Evolutionary conservation across 2,329 filamentous ascomycete species (phyloP).

Genomic region (Ceratocystis diversiconidia): DNA sequence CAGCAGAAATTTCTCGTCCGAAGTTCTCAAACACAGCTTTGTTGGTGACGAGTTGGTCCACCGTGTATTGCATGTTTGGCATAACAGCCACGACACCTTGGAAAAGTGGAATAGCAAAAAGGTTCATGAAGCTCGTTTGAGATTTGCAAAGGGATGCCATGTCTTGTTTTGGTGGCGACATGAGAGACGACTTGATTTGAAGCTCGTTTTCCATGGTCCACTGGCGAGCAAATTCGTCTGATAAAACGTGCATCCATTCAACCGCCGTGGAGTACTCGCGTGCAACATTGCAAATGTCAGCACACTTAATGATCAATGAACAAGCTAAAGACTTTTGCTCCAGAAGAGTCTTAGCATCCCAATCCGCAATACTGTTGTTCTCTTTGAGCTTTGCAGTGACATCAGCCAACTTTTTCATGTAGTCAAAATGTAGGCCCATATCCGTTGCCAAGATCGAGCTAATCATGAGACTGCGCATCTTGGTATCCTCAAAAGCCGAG

Average conservation of each 20-base stretch:
- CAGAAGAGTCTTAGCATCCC: slow-evolving; percentile 62
- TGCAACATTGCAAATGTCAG: slow-evolving; percentile 96
- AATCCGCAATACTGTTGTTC: slow-evolving; percentile 52
- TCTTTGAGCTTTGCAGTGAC: slow-evolving; percentile 64
- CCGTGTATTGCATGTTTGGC: slow-evolving; percentile 69
- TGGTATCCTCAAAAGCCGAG: slow-evolving; percentile 58
- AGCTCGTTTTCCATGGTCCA: slow-evolving; percentile 82
- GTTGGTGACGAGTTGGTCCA: slow-evolving; percentile 45
- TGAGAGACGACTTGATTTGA: slow-evolving; percentile 73
- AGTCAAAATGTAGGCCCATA: slow-evolving; percentile 94
- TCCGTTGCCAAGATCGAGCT: slow-evolving; percentile 95
- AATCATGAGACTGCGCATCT: slow-evolving; percentile 83
- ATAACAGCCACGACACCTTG: slow-evolving; percentile 75
- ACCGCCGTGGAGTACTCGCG: slow-evolving; percentile 69
- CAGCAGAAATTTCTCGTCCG: slow-evolving; percentile 8
- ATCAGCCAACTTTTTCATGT: slow-evolving; percentile 77
- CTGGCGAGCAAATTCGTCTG: slow-evolving; percentile 88
- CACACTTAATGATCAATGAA: slow-evolving; percentile 89
- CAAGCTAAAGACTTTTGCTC: slow-evolving; percentile 72
- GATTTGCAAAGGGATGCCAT: slow-evolving; percentile 68
- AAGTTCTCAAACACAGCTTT: slow-evolving; percentile 21
- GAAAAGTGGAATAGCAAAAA: slow-evolving; percentile 88
- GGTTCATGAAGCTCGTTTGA: slow-evolving; percentile 91
- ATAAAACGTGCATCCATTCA: slow-evolving; percentile 85
- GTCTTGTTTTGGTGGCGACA: slow-evolving; percentile 73